Conservation (phyloP, 306 rosid species). For the Malus asiatica region DNA sequence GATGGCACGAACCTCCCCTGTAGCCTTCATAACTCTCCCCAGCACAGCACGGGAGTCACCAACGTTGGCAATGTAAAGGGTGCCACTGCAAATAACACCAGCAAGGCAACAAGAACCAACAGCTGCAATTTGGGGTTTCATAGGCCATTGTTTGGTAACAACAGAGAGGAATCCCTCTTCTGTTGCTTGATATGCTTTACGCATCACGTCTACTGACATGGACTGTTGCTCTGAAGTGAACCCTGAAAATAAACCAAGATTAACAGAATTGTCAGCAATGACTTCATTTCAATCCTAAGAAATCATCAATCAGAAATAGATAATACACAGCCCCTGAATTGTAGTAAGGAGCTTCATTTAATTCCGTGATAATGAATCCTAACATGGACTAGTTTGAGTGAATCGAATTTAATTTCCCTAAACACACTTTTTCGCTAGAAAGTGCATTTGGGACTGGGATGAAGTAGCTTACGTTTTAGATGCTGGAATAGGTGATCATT, state of each 20-base stretch:
- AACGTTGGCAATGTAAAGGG: conserved; percentile 76
- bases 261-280: conserved; percentile 5
- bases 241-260: conserved; percentile 27
- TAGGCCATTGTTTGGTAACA: conserved; percentile 73
- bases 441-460: background rate
- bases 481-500: conserved; percentile 72
- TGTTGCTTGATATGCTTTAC: conserved; percentile 87
- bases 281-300: background rate
- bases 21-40: conserved; percentile 64
- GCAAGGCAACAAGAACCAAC: conserved; percentile 90
- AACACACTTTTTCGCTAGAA: background rate
- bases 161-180: conserved; percentile 84
- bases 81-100: conserved; percentile 72
- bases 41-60: conserved; percentile 98
- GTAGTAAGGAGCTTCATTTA: background rate
- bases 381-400: background rate
- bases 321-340: background rate
- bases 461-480: conserved; percentile 50
- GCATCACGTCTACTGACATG: conserved; percentile 78
- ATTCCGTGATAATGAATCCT: background rate
- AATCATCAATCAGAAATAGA: background rate
- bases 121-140: conserved; percentile 89
- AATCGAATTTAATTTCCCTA: background rate
- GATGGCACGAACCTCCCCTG: conserved; percentile 76
- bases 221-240: conserved; percentile 76